phyloP scores from a whole-genome alignment of 306 rosid genomes.

The Potentilla sterilis region DNA sequence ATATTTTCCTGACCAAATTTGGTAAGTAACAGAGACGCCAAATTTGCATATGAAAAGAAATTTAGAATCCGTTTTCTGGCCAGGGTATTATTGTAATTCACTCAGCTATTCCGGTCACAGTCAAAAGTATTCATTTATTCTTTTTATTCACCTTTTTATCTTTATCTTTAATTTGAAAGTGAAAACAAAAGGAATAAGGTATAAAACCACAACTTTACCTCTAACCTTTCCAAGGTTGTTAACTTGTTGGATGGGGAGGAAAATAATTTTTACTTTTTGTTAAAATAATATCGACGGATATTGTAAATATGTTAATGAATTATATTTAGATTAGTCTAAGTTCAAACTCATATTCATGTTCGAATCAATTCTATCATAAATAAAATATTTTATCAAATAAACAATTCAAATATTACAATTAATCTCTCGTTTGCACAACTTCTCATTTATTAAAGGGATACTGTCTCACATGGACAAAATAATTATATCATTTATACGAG shows the following conservation, averaged over 20 bases:
- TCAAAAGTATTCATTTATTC: constrained; percentile 16
- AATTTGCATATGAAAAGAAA: not conserved
- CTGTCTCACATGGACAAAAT: too few relatives aligned
- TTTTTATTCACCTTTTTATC: constrained; percentile 20
- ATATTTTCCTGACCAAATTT: not conserved
- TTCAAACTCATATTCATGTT: not conserved
- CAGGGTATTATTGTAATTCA: constrained; percentile 20
- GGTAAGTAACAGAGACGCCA: not conserved
- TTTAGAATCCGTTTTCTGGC: not conserved
- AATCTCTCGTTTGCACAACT: too few relatives aligned
- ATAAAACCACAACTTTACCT: not conserved
- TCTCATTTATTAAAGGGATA: too few relatives aligned
- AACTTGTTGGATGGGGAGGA: not conserved
- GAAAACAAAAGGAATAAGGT: not conserved
- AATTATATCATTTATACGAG: too few relatives aligned
- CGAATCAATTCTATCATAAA: not conserved
- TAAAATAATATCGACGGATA: too few relatives aligned
- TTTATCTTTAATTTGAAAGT: constrained; percentile 9
- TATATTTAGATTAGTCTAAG: not conserved
- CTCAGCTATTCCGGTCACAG: not conserved
- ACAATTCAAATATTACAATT: too few relatives aligned
- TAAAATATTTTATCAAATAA: too few relatives aligned
- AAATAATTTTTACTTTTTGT: too few relatives aligned
- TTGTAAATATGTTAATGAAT: not conserved
- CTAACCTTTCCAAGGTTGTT: not conserved